Percentiles rank a stretch among this genome's conserved stretches.
Evolutionary conservation across 1,139 yeast genomes (phyloP).

Genomic region (Spencermartinsiella ligniputridi): DNA sequence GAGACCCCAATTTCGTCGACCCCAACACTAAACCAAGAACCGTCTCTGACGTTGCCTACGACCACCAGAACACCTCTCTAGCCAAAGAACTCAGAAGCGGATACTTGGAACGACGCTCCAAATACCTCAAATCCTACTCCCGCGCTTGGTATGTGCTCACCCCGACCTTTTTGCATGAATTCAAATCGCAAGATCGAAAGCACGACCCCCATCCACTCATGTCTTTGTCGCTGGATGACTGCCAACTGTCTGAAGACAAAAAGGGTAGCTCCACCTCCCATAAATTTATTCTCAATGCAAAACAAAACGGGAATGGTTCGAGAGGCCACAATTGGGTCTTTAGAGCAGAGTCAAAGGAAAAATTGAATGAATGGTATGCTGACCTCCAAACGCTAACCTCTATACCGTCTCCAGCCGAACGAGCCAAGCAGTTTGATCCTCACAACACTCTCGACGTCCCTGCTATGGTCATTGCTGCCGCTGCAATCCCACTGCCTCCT

Average conservation of each 20-base stretch:
- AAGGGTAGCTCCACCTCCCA: constrained; percentile 60
- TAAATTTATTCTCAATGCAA: constrained; percentile 77
- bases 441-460: constrained; percentile 2
- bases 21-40: constrained; percentile 67
- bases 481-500: constrained; percentile 3
- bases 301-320: constrained; percentile 53
- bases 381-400: constrained; percentile 65
- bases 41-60: constrained; percentile 57
- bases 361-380: constrained; percentile 80
- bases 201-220: constrained; percentile 82
- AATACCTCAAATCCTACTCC: constrained; percentile 82
- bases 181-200: constrained; percentile 76
- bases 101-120: constrained; percentile 80
- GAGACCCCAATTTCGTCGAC: constrained; percentile 75
- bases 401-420: constrained; percentile 24
- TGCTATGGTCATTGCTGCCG: neutral
- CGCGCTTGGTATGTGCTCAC: constrained; percentile 90
- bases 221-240: constrained; percentile 78
- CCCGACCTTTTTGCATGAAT: constrained; percentile 83
- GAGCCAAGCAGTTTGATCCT: constrained; percentile 22
- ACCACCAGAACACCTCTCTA: constrained; percentile 65
- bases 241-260: constrained; percentile 77
- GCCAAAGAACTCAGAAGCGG: constrained; percentile 75
- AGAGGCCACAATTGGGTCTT: constrained; percentile 92
- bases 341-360: constrained; percentile 72